Evolutionary conservation across 2,329 filamentous ascomycete genomes (phyloP), one percentile per base, ranked within the genome.

Genomic region (Parafenestella ontariensis): DNA sequence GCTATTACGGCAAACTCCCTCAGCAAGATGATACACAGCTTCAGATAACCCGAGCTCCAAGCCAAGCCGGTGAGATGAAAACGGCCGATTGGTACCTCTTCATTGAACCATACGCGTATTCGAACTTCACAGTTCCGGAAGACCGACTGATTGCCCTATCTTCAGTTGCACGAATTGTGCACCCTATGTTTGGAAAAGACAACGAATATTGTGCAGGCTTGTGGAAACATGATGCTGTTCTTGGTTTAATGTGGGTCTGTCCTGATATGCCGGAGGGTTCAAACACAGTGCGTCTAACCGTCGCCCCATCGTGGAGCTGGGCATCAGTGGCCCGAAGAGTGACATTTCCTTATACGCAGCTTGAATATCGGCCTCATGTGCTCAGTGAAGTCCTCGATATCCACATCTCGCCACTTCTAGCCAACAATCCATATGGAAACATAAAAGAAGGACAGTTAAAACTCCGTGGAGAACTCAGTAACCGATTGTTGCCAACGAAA

Each of bases 291-390:
- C 31, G 31, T 8, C 6, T 36, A 6, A 5, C 31, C 4, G 23
- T 36, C 9, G 43, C 43, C 15, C 43, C 43, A 23, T 36, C 43
- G 7, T 46, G 43, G 43, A 46, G 43, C 18, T 46, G 43, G 43
- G 43, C 29, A 15, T 37, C 43, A 23, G 37, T 40, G 20, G 15
- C 6, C 13, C 13, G 18, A n/a, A 3, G 2, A 11, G 11, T 40
- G 4, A 7, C 7, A n/a, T n/a, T n/a, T n/a, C n/a, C n/a, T n/a
- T n/a, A n/a, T n/a, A n/a, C n/a, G n/a, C n/a, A n/a, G n/a, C n/a
- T n/a, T n/a, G n/a, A n/a, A n/a, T n/a, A n/a, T n/a, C n/a, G n/a
- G n/a, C 2, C 20, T 10, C 10, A 13, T 11, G 5, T 6, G 1
- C 2, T 24, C n/a, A 23, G 21, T 24, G 20, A 23, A 21, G 11